Conservation (phyloP, 106 monocot genomes). For the Platanthera zijinensis region DNA sequence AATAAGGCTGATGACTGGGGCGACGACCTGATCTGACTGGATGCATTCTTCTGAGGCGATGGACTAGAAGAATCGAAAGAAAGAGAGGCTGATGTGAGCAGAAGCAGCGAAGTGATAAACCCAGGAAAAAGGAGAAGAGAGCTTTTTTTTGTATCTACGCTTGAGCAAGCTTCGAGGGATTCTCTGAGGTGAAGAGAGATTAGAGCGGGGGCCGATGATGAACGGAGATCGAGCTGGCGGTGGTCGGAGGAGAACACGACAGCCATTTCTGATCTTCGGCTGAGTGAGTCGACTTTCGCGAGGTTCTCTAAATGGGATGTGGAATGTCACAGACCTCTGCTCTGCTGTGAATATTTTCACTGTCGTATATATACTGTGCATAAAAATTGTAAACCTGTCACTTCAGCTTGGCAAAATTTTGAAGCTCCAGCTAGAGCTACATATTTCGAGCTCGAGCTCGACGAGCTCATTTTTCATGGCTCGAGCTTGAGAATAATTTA, state of each 20-base stretch:
- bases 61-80: constrained; percentile 12
- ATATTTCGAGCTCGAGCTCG: no score
- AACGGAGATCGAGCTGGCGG: neutral
- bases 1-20: constrained; percentile 26
- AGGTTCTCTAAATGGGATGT: no score
- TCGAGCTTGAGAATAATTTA: no score
- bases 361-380: no score
- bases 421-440: no score
- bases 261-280: neutral
- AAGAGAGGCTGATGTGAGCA: neutral
- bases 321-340: no score
- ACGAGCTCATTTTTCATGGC: no score
- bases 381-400: no score
- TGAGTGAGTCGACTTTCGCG: no score
- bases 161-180: constrained; percentile 23
- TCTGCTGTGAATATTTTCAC: no score
- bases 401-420: no score
- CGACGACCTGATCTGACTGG: constrained; percentile 28
- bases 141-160: neutral
- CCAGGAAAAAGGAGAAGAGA: neutral
- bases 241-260: neutral
- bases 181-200: constrained; percentile 21
- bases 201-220: neutral
- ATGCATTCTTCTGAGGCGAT: constrained; percentile 24
- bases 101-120: neutral